phyloP scores from a whole-genome alignment of 768 basidiomycete genomes.

The Mycena kentingensis region DNA sequence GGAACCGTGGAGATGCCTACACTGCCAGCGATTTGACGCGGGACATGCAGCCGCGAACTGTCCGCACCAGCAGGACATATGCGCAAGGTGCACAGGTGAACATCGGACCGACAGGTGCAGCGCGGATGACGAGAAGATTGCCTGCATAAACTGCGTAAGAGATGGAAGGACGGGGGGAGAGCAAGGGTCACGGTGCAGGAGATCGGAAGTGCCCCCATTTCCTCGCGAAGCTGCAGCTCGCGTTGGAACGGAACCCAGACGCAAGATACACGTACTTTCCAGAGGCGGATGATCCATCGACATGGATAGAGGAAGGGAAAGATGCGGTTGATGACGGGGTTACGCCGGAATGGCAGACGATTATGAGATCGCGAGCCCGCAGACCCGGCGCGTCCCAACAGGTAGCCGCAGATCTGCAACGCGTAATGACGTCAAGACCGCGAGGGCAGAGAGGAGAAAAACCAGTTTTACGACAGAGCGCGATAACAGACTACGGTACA shows the following conservation, averaged over 20 bases:
- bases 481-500: background rate
- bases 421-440: background rate
- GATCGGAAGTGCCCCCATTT: constrained; percentile 28
- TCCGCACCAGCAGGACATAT: constrained; percentile 1
- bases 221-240: constrained; percentile 4
- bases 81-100: constrained; percentile 19
- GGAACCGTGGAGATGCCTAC: constrained; percentile 21
- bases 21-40: constrained; percentile 22
- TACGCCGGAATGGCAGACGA: background rate
- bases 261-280: constrained; percentile 24
- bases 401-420: background rate
- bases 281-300: constrained; percentile 3
- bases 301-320: constrained; percentile 3
- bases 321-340: background rate
- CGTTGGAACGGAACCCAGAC: constrained; percentile 15
- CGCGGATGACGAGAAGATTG: background rate
- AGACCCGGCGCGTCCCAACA: background rate
- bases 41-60: constrained; percentile 24
- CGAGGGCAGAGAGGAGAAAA: background rate
- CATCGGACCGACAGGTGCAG: constrained; percentile 26
- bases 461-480: background rate
- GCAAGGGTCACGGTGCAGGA: constrained; percentile 31
- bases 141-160: constrained; percentile 30
- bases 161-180: background rate
- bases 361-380: background rate